phyloP scores from a whole-genome alignment of 495 filamentous ascomycete genomes.

The Penicillium canescens region DNA sequence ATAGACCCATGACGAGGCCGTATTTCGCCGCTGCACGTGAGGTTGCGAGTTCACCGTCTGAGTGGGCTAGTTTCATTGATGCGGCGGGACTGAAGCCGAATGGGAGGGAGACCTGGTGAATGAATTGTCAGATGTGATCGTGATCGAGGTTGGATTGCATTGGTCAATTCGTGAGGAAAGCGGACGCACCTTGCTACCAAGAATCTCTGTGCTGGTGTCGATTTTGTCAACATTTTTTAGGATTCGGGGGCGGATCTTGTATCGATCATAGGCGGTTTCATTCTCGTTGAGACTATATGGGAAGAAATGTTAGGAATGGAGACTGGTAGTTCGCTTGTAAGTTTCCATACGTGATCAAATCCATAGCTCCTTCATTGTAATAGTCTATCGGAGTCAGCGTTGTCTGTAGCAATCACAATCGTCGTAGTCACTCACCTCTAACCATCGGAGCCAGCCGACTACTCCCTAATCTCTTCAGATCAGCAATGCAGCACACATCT shows the following conservation, averaged over 20 bases:
- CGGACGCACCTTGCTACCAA: slow-evolving; percentile 33
- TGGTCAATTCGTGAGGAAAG: background rate
- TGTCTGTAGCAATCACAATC: too few relatives aligned
- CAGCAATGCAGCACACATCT: slow-evolving; percentile 37
- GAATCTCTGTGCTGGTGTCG: slow-evolving; percentile 49
- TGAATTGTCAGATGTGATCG: background rate
- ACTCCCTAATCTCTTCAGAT: slow-evolving; percentile 31
- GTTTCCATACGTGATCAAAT: slow-evolving; percentile 31
- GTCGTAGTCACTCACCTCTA: slow-evolving; percentile 21
- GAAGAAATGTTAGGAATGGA: background rate
- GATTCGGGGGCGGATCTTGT: slow-evolving; percentile 56
- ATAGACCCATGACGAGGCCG: slow-evolving; percentile 60
- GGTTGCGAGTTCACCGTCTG: slow-evolving; percentile 79
- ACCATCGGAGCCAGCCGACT: slow-evolving; percentile 27
- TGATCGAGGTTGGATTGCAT: background rate
- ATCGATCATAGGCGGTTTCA: slow-evolving; percentile 50
- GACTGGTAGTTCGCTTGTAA: background rate
- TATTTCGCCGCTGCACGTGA: slow-evolving; percentile 78
- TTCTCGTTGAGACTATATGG: slow-evolving; percentile 47
- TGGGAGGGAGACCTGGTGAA: slow-evolving; percentile 64
- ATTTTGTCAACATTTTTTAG: slow-evolving; percentile 52
- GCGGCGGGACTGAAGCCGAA: slow-evolving; percentile 90
- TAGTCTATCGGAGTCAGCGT: slow-evolving; percentile 37
- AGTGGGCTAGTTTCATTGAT: slow-evolving; percentile 81
- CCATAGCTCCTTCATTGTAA: slow-evolving; percentile 51